Conservation (phyloP, 2,329 filamentous ascomycete genomes). For the Pseudopyricularia javanii region DNA sequence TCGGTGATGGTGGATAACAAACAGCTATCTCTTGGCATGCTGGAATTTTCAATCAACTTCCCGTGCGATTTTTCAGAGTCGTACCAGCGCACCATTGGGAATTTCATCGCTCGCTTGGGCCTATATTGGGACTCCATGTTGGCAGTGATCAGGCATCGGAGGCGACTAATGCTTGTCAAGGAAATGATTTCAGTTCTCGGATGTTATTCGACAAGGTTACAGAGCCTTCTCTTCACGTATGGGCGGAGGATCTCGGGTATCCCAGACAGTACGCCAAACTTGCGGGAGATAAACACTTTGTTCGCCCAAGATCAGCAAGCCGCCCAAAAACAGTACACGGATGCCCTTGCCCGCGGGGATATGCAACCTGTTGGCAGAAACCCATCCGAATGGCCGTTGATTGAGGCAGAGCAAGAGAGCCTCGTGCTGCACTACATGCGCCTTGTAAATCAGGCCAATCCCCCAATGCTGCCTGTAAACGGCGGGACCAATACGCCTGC, state of each 20-base stretch:
- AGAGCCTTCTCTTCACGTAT: slow-evolving; percentile 16
- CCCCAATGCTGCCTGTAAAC: not conserved
- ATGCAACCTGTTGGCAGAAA: not conserved
- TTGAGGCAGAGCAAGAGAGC: not conserved
- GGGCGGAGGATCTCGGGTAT: slow-evolving; percentile 14
- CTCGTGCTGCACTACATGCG: not conserved
- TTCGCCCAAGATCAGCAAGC: slow-evolving; percentile 13
- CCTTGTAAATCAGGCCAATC: not conserved
- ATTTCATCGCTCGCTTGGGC: slow-evolving; percentile 30
- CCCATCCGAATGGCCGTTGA: not conserved
- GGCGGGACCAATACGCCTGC: not conserved
- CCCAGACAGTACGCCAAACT: slow-evolving; percentile 6
- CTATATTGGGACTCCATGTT: slow-evolving; percentile 24
- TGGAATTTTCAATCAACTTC: slow-evolving; percentile 24
- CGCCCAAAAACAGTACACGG: too few species aligned
- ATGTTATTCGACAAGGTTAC: slow-evolving; percentile 16
- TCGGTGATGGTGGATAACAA: slow-evolving; percentile 24
- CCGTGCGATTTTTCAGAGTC: slow-evolving; percentile 13
- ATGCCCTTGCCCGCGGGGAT: too few species aligned
- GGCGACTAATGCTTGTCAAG: slow-evolving; percentile 19
- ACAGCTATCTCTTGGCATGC: slow-evolving; percentile 12
- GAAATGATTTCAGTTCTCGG: slow-evolving; percentile 17
- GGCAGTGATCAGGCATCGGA: slow-evolving; percentile 4
- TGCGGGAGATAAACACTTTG: slow-evolving; percentile 8
- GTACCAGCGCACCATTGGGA: slow-evolving; percentile 20